Base-by-base conservation (phyloP, 176 grass and related monocot species). In the Zoysia japonica region DNA sequence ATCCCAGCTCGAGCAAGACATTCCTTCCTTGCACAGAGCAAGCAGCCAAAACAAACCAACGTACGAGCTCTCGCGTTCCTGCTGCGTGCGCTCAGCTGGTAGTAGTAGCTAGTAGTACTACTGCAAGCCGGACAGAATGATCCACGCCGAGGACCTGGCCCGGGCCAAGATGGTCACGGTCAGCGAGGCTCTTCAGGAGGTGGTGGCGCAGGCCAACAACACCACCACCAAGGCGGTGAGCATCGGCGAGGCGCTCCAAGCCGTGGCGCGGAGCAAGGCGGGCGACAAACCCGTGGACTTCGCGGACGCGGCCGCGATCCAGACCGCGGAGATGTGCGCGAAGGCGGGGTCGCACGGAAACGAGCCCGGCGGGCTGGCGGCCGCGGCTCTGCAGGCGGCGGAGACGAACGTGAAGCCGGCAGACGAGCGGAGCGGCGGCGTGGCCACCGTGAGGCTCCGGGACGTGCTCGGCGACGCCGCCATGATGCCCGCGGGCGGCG, bases 171-270 rank as follows among this genome's bases (percentile, higher is more conserved):
- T 19, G 17, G 17, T 20, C 17, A 19, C 55, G 17, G 7, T 59
- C 55, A 7, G 17, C 55, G 17, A 59, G 17, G 55, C 55, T 5
- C 55, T 59, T 2, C 5, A 19, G 2, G 55, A 17, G 55, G 39
- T 28, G 2, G 64, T 49, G 0, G 19, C 9, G 73, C 43, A n/a
- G n/a, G 39, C 8, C 37, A 53, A 69, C 9, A 76, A 56, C 63
- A 59, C n/a, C n/a, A n/a, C n/a, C n/a, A n/a, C n/a, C n/a, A n/a
- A 59, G 55, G 65, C 88, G 19, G 75, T 83, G 3, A 87, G 84
- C 39, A 15, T 83, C 64, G 84, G 84, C 7, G 80, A 86, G 35
- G 84, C 80, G 3, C 42, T 90, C 1, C 53, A 90, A 20, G 84
- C 70, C 0, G 70, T 71, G 16, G 84, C 69, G 11, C n/a, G 47